Evolutionary conservation across 2,329 filamentous ascomycete genomes (phyloP), one percentile per base, ranked within the genome.

Genomic region (Teratosphaeria zuluensis): DNA sequence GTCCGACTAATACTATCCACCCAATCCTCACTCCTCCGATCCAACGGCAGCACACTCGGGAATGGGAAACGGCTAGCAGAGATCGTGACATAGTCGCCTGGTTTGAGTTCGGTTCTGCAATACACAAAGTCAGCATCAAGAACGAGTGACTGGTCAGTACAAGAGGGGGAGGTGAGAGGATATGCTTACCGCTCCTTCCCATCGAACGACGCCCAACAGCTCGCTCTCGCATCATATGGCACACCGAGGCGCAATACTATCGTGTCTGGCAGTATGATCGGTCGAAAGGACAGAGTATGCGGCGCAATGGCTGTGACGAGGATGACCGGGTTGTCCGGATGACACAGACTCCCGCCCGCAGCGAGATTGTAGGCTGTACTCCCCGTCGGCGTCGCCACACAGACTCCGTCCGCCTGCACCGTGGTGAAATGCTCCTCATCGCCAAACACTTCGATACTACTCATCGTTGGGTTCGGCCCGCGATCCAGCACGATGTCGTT

Each of bases 401-500:
- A 96, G 60, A 97, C 84, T 12, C 92, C 92, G 71, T 97, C 94
- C 28, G 92, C 94, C 65, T 94, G 86, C 6, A 97, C 84, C 0
- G 91, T 95, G 0, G 94, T 96, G 73, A 96, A 94, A 74, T 96
- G 91, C 73, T 95, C 90, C 67, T 96, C 90, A 67, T 96, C 92
- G 21, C 91, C 92, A 71, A 96, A 96, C 30, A 97, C 82, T 71
- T 97, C 92, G 21, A 89, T 91, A 56, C 85, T 87, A 11, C 90
- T 94, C 89, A 99, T 92, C 57, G 91, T 96, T 53, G 92, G 85
- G 73, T 95, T 96, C 6, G 94, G 94, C 0, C 94, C 94, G 19
- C 94, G 83, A 69, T 99, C 94, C 32, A 97, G 84, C 8, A 99
- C 92, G n/a, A 97, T 85, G 72, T 99, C 94, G 68, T 99, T 99